Base-by-base conservation (phyloP, 2,329 filamentous ascomycete genomes). In the Arthrinium phaeospermum region DNA sequence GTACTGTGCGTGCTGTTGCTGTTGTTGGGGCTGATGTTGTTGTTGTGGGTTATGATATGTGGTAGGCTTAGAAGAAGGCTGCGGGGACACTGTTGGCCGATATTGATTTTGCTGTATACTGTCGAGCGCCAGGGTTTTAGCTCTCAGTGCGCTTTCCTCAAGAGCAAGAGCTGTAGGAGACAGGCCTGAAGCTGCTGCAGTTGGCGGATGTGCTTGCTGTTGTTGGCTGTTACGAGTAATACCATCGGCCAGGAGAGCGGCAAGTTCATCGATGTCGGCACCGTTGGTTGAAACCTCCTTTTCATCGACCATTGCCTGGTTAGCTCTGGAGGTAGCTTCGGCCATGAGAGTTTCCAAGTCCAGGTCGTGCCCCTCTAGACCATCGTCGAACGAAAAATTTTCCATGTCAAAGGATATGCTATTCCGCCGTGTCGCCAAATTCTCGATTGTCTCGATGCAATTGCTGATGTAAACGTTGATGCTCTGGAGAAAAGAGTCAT, bases 31-130 rank as follows among this genome's bases (percentile, higher is more conserved):
- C 27, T 73, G 75, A 30, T 73, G 67, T 27, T 76, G 77, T 34
- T 76, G 77, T 46, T 75, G 76, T 47, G 75, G 61, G 68, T 78
- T 77, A 47, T 80, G 70, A 19, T 69, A 68, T 70, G 68, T 6
- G 47, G 45, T n/a, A 37, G 47, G 47, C 27, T 77, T 75, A 37
- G 73, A 74, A 10, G 74, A 71, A 13, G 76, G 69, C 72, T 80
- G 79, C 22, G 79, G 77, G 4, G 78, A 76, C n/a, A 77, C 75
- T 1, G 79, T 80, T 34, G 79, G 79, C 45, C 79, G 78, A 70
- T 80, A 80, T 72, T 80, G 77, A 57, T 80, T 81, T 34, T 78
- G 78, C 46, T 79, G 78, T 64, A 81, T 80, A 64, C 77, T 80
- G 75, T 81, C 77, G 53, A 81, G 72, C 14, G 80, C 80, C 51